These are phyloP conservation scores for Microdochium paspali DNA, from an alignment of 2,329 filamentous ascomycete genomes.

Conservation along the genomic window DNA sequence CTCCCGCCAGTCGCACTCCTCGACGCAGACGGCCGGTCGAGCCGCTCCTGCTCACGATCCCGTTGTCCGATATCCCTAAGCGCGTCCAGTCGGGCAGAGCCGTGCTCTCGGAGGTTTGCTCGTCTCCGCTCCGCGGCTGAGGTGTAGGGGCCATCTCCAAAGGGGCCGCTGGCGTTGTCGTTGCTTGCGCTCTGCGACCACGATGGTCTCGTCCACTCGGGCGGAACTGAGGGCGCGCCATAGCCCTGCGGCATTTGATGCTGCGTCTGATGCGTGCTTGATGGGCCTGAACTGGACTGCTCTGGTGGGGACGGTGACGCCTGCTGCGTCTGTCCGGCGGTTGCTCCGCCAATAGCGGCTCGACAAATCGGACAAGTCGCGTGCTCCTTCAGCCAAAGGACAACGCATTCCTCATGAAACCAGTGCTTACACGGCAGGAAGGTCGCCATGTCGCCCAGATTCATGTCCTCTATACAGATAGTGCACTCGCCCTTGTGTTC, in stretches of 20 bases:
- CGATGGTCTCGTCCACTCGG: conserved; percentile 8
- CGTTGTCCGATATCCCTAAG: conserved; percentile 6
- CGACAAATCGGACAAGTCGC: conserved; percentile 86
- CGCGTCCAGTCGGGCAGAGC: conserved; percentile 12
- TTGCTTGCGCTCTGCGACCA: not conserved
- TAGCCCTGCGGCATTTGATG: not conserved
- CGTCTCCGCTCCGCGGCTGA: conserved; percentile 11
- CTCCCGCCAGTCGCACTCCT: conserved; percentile 10
- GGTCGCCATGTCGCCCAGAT: conserved; percentile 62
- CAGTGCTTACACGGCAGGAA: conserved; percentile 83
- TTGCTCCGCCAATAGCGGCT: conserved; percentile 38
- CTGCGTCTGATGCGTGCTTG: conserved; percentile 1
- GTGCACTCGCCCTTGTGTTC: conserved; percentile 75
- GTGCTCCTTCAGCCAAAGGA: conserved; percentile 78
- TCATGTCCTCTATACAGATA: conserved; percentile 86
- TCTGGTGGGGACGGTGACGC: conserved; percentile 5
- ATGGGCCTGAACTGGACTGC: conserved; percentile 3
- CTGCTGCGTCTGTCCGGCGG: conserved; percentile 12
- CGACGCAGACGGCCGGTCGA: conserved; percentile 8
- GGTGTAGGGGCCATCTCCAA: not conserved
- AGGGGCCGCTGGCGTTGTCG: not conserved
- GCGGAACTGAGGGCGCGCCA: not conserved
- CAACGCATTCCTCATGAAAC: conserved; percentile 81
- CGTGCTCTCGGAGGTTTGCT: conserved; percentile 9
- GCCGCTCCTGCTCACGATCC: conserved; percentile 3